Conservation (phyloP, 2,329 filamentous ascomycete genomes). For the Fusarium cyanostomum region DNA sequence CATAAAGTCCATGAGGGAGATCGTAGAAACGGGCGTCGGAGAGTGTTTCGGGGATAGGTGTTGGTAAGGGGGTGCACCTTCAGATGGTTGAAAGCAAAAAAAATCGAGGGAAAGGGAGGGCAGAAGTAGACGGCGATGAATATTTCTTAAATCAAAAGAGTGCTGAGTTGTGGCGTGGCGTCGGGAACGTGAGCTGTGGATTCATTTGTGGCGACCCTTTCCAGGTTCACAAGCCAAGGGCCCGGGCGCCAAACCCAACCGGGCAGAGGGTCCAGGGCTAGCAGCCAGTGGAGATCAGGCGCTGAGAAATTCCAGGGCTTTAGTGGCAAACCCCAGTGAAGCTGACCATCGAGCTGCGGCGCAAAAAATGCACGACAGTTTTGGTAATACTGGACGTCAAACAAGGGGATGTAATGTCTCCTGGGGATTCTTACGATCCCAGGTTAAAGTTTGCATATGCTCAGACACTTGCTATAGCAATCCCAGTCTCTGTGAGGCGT, state of each 20-base stretch:
- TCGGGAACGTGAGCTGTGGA: slow-evolving; percentile 25
- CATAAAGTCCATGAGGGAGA: slow-evolving; percentile 43
- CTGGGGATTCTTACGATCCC: not conserved
- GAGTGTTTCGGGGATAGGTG: slow-evolving; percentile 23
- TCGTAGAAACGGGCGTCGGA: slow-evolving; percentile 8
- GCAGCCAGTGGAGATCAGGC: slow-evolving; percentile 29
- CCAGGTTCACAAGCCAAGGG: not conserved
- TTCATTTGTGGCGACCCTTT: slow-evolving; percentile 2
- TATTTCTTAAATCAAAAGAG: slow-evolving; percentile 35
- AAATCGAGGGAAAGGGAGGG: not conserved
- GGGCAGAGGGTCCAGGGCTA: not conserved
- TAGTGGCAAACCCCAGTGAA: slow-evolving; percentile 32
- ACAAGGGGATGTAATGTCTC: not conserved
- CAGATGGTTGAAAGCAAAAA: slow-evolving; percentile 12
- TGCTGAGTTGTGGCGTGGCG: slow-evolving; percentile 37
- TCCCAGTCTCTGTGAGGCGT: slow-evolving; percentile 3
- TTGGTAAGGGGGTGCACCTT: slow-evolving; percentile 29
- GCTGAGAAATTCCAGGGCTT: slow-evolving; percentile 35
- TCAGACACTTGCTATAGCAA: not conserved
- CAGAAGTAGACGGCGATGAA: slow-evolving; percentile 27
- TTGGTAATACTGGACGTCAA: not conserved
- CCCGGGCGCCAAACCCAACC: not conserved
- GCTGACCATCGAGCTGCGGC: slow-evolving; percentile 6
- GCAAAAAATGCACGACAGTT: not conserved
- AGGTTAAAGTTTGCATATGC: not conserved